Evolutionary conservation across 768 basidiomycete species (phyloP).

Genomic region (Rhizopogon vinicolor): DNA sequence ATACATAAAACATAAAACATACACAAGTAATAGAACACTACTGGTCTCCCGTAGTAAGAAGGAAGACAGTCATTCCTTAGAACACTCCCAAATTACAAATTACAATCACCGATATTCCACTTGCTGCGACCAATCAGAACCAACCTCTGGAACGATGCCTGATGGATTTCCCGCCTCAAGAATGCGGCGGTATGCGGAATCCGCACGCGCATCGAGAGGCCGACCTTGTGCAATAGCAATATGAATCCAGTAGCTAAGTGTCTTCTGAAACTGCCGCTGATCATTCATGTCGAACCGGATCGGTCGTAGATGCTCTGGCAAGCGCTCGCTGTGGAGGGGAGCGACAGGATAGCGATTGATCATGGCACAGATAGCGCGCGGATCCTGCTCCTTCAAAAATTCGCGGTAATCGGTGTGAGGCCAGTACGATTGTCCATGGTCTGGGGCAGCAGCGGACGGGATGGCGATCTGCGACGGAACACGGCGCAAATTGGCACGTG

Average conservation of each 20-base stretch:
- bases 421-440: background rate
- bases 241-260: background rate
- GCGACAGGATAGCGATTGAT: conserved; percentile 1
- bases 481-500: background rate
- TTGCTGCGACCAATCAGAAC: background rate
- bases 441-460: background rate
- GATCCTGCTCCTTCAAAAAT: background rate
- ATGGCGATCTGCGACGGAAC: background rate
- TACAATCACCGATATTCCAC: background rate
- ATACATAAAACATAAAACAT: no score
- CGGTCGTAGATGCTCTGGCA: conserved; percentile 4
- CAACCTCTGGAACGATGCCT: conserved; percentile 1
- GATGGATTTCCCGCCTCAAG: background rate
- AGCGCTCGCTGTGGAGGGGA: background rate
- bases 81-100: background rate
- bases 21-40: no score
- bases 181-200: conserved; percentile 3
- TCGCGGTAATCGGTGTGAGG: background rate
- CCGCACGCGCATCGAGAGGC: conserved; percentile 8
- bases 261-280: background rate
- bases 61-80: background rate
- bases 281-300: conserved; percentile 8
- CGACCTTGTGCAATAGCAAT: conserved; percentile 3
- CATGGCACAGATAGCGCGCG: background rate
- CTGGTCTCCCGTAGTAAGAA: no score